A percentile compares a stretch with the other conserved stretches of the same genome.
Conservation (phyloP, 441 rosid genomes). For the Syzygium malaccense region DNA sequence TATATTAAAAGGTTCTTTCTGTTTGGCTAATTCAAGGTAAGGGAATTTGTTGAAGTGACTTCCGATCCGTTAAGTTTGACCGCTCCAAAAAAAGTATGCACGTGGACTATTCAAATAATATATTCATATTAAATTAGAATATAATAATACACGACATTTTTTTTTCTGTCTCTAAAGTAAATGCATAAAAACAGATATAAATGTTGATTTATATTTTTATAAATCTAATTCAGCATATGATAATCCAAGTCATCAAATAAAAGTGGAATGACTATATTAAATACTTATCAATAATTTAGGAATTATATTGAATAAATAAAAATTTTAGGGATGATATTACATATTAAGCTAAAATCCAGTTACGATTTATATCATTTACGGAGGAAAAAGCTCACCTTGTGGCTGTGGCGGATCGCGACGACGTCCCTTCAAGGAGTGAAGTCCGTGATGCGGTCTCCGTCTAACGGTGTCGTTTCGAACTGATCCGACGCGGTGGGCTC, state of each 20-base stretch:
- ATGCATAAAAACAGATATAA: neutral
- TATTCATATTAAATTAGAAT: too few species aligned
- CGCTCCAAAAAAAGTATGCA: neutral
- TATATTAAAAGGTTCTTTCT: neutral
- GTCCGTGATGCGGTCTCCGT: neutral
- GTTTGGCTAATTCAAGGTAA: neutral
- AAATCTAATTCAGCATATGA: neutral
- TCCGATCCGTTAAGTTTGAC: neutral
- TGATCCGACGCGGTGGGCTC: neutral
- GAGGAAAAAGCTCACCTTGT: too few species aligned
- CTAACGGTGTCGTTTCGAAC: neutral
- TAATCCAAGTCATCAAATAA: neutral
- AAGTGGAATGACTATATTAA: neutral
- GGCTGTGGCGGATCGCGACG: neutral
- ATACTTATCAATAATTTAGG: neutral
- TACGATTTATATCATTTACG: too few species aligned
- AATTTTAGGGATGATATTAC: neutral
- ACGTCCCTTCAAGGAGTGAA: neutral
- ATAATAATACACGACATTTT: too few species aligned
- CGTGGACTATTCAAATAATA: neutral
- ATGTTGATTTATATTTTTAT: neutral
- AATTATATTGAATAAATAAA: neutral
- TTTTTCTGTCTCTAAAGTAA: neutral
- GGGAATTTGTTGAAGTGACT: neutral
- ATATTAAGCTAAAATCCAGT: neutral